Percentiles rank a stretch among this genome's conserved stretches.
Evolutionary conservation across 169 alveolate species (phyloP).

Genomic region (Cryptosporidium tyzzeri): DNA sequence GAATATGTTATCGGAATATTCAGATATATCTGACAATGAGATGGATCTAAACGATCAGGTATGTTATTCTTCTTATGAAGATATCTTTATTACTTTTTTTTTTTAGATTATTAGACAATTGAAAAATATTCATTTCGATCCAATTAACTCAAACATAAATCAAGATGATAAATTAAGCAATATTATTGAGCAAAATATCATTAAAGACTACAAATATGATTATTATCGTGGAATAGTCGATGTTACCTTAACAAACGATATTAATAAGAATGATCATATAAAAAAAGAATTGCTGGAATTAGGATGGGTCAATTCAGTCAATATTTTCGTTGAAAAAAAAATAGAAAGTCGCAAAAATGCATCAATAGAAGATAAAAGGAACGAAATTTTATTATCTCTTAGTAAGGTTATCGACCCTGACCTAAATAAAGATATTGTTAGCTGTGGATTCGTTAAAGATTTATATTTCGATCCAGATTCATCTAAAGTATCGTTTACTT

Average conservation of each 20-base stretch:
- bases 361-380: constrained; percentile 53
- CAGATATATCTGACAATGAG: constrained; percentile 49
- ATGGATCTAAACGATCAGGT: constrained; percentile 71
- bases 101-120: constrained; percentile 58
- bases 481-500: constrained; percentile 78
- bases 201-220: constrained; percentile 27
- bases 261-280: constrained; percentile 16
- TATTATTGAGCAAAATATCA: constrained; percentile 7
- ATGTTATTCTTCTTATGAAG: neutral
- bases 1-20: constrained; percentile 28
- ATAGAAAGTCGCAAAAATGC: neutral
- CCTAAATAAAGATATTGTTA: constrained; percentile 84
- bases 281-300: constrained; percentile 29
- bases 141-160: no score
- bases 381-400: constrained; percentile 73
- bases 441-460: constrained; percentile 83
- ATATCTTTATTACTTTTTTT: neutral
- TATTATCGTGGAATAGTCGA: constrained; percentile 39
- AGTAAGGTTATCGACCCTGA: constrained; percentile 85
- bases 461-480: constrained; percentile 77
- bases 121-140: constrained; percentile 18
- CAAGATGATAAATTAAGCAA: neutral
- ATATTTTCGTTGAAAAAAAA: neutral
- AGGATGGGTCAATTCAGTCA: constrained; percentile 63
- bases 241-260: neutral